phyloP scores from a whole-genome alignment of 2,329 filamentous ascomycete species.

The Colletotrichum eremochloae region DNA sequence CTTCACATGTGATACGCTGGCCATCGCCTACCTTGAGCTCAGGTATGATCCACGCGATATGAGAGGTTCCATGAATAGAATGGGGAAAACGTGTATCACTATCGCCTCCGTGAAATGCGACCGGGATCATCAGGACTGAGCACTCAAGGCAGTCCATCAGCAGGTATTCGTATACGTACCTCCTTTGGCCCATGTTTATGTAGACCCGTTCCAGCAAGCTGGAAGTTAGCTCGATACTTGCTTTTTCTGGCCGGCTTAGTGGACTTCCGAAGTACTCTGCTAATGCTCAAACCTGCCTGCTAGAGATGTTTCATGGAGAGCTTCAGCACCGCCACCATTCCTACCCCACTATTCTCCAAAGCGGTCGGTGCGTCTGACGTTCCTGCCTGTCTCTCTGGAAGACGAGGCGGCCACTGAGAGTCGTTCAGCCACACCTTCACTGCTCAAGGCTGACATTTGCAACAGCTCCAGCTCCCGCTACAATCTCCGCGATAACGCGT shows the following conservation, averaged over 20 bases:
- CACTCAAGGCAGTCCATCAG: too few species aligned
- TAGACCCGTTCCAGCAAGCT: too few species aligned
- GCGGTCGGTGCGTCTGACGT: slow-evolving; percentile 4
- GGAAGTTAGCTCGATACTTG: too few species aligned
- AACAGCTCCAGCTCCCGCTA: slow-evolving; percentile 19
- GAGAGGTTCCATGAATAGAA: slow-evolving; percentile 29
- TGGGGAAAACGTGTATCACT: slow-evolving; percentile 19
- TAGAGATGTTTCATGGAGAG: neutral
- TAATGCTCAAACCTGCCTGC: too few species aligned
- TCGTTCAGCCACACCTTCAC: slow-evolving; percentile 34
- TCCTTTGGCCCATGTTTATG: too few species aligned
- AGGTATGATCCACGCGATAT: neutral
- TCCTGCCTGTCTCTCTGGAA: slow-evolving; percentile 6
- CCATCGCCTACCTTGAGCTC: neutral
- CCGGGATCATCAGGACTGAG: neutral
- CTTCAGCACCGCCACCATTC: slow-evolving; percentile 36
- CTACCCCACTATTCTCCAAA: slow-evolving; percentile 28
- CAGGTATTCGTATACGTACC: too few species aligned
- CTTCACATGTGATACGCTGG: slow-evolving; percentile 3
- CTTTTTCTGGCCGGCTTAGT: too few species aligned
- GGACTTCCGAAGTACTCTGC: neutral
- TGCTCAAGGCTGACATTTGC: slow-evolving; percentile 39
- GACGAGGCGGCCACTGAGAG: slow-evolving; percentile 30
- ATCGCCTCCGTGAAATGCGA: slow-evolving; percentile 24
- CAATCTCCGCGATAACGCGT: slow-evolving; percentile 24